Base-by-base conservation (phyloP, 768 basidiomycete species). In the Lentinula guzmanii region DNA sequence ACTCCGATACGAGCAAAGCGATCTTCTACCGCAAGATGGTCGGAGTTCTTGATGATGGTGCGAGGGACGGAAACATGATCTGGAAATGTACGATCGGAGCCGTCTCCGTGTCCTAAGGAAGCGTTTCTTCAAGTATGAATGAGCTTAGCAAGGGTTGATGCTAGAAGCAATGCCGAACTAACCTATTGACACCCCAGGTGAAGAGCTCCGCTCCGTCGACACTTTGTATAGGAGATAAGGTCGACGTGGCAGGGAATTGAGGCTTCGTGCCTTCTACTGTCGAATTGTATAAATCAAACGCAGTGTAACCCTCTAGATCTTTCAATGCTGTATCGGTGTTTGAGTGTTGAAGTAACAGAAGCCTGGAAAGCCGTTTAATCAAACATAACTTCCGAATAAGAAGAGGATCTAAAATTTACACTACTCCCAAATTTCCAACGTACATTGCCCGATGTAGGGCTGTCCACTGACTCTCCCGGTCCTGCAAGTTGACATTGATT, bases 221-320 rank as follows among this genome's bases (percentile, higher is more conserved):
- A 21, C 28, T 37, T 33, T 59, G 48, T 21, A 59, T 21, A 15
- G 58, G 16, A 31, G 58, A 50, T 5, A 59, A n/a, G 3, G 35
- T 37, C 4, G 59, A 52, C 37, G 50, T 52, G 39, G 48, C 35
- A 11, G 58, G 58, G 13, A 35, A 24, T 59, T 74, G 71, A 4
- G 89, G 89, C 62, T 85, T 85, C 3, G 90, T 91, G 33, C 83
- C 89, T 69, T 83, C 79, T 63, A 96, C 75, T 0, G 94, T 96
- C 3, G 90, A 89, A 70, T 98, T 98, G 75, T 93, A 97, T 37
- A 98, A 74, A 69, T 98, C 95, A 63, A 93, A 93, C 0, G 94
- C 86, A 0, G 93, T 93, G 71, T 95, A 90, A 0, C 91, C 96
- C 66, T 98, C 96, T 33, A 77, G 68, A 68, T 98, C 96, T 70